A percentile compares a stretch with the other conserved stretches of the same genome.
phyloP scores from a whole-genome alignment of 2,329 filamentous ascomycete genomes.

The Diaporthe vexans region DNA sequence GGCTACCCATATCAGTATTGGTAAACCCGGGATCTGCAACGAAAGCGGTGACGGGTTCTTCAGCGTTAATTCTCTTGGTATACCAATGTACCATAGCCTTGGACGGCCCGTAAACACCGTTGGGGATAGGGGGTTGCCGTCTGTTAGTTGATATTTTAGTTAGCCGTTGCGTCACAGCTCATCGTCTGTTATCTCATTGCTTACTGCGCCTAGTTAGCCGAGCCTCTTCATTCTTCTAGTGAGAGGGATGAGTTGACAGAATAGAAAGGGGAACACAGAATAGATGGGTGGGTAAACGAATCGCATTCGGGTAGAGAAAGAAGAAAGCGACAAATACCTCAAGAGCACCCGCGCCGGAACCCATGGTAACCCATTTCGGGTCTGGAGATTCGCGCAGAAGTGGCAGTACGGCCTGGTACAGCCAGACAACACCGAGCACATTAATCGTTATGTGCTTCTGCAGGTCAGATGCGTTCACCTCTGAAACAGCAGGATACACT shows the following conservation, averaged over 20 bases:
- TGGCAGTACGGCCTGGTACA: conserved; percentile 3
- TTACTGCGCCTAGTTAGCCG: background rate
- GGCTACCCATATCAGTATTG: background rate
- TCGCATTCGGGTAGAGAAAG: background rate
- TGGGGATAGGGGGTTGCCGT: background rate
- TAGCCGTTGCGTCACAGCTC: background rate
- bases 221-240: no score
- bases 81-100: conserved; percentile 3
- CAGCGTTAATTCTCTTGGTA: background rate
- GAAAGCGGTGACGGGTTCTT: background rate
- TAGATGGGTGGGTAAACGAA: no score
- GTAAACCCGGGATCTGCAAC: background rate
- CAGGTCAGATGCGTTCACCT: background rate
- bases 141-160: background rate
- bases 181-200: background rate
- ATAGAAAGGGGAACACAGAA: no score
- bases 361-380: background rate
- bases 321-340: background rate
- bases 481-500: background rate
- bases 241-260: no score
- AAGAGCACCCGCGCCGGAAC: background rate
- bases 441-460: background rate
- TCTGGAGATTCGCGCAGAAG: background rate
- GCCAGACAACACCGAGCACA: background rate
- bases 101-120: background rate